These are phyloP conservation scores for Inga oerstediana DNA, from an alignment of 306 rosid species.

Conservation along the genomic window DNA sequence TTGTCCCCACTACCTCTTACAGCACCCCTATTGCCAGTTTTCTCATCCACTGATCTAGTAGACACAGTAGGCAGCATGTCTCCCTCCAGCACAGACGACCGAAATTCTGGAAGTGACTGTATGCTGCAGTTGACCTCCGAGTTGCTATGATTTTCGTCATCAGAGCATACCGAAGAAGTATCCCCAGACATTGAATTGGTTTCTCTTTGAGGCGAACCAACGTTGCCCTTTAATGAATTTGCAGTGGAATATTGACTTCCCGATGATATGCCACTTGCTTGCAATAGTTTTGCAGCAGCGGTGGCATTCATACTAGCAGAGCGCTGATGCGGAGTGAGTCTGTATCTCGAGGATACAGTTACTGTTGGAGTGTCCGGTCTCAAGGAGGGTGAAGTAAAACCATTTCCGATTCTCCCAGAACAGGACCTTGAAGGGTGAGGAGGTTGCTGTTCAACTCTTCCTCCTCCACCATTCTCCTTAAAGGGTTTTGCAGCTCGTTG, in stretches of 20 bases:
- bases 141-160: slow-evolving; percentile 33
- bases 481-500: slow-evolving; percentile 55
- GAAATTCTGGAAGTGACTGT: slow-evolving; percentile 68
- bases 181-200: slow-evolving; percentile 25
- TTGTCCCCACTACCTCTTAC: slow-evolving; percentile 34
- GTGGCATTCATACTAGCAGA: slow-evolving; percentile 42
- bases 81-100: slow-evolving; percentile 51
- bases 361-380: slow-evolving; percentile 67
- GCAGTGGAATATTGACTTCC: slow-evolving; percentile 29
- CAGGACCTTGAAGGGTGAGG: slow-evolving; percentile 51
- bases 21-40: slow-evolving; percentile 34
- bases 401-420: slow-evolving; percentile 44
- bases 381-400: slow-evolving; percentile 48
- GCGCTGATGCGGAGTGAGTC: slow-evolving; percentile 48
- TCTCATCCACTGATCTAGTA: slow-evolving; percentile 46
- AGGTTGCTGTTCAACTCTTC: slow-evolving; percentile 37
- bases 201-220: slow-evolving; percentile 28
- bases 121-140: slow-evolving; percentile 39
- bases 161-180: slow-evolving; percentile 22
- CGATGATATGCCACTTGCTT: slow-evolving; percentile 55
- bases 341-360: slow-evolving; percentile 57
- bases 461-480: slow-evolving; percentile 58
- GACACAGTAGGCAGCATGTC: slow-evolving; percentile 57
- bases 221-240: slow-evolving; percentile 29
- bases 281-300: slow-evolving; percentile 66